These are phyloP conservation scores for Roridomyces roridus DNA, from an alignment of 768 basidiomycete genomes.

Conservation along the genomic window DNA sequence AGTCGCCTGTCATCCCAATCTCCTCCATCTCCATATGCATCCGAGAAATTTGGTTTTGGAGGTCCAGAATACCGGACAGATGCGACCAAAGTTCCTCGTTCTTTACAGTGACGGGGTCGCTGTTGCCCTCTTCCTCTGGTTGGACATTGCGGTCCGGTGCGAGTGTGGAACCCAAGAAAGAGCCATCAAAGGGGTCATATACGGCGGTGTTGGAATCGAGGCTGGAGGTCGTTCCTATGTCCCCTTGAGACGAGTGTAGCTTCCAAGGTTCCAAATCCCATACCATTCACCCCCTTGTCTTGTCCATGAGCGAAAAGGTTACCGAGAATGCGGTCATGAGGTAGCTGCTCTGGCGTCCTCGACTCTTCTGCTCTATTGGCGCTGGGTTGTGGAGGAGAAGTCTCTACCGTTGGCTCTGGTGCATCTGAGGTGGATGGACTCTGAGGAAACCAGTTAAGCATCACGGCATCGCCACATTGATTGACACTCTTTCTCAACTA, in stretches of 20 bases:
- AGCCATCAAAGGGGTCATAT: constrained; percentile 57
- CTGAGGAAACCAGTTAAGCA: constrained; percentile 20
- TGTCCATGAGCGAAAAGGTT: constrained; percentile 5
- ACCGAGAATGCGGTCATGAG: constrained; percentile 22
- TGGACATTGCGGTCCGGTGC: constrained; percentile 21
- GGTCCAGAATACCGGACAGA: constrained; percentile 69
- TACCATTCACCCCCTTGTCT: constrained; percentile 6
- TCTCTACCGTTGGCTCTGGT: neutral
- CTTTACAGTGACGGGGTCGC: constrained; percentile 26
- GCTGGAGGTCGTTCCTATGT: constrained; percentile 8
- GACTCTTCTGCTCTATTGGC: neutral
- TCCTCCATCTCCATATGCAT: constrained; percentile 82
- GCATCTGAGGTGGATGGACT: constrained; percentile 9
- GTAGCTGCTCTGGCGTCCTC: neutral
- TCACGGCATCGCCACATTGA: neutral
- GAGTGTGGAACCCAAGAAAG: constrained; percentile 43
- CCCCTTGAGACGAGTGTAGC: neutral
- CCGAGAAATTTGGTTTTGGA: constrained; percentile 74
- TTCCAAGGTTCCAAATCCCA: constrained; percentile 3
- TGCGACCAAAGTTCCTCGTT: constrained; percentile 70
- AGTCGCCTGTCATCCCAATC: constrained; percentile 48
- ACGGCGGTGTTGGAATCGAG: constrained; percentile 23
- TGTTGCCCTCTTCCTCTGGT: constrained; percentile 15
- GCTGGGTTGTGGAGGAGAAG: neutral
- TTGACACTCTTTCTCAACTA: too few relatives aligned